Base-by-base conservation (phyloP, 177 flowering plant genomes). In the Vitis hybrid region DNA sequence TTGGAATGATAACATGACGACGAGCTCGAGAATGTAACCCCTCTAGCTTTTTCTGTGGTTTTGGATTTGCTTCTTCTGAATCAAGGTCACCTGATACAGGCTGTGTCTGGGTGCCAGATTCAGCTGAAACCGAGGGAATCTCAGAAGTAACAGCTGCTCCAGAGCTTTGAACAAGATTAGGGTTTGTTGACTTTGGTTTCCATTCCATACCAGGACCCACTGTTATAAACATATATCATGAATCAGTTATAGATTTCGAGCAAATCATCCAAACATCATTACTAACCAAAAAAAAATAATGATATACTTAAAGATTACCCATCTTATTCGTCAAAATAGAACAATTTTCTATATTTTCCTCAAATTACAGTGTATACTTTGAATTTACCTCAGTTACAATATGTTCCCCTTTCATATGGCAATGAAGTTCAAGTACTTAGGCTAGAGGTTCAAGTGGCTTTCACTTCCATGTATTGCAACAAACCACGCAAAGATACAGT, bases 1-100 rank as follows among this genome's bases (percentile, higher is more conserved):
- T 80, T 56, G 98, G 97, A 72, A 93, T 86, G 21, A 93, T 90
- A 62, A 93, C 98, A 84, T 86, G 87, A 57, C 86, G 88, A 61
- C 78, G 71, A 48, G 72, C 83, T 60, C 82, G 83, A 72, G 90
- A 65, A 65, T 82, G 89, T 53, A 87, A 73, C 31, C 83, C 84
- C 68, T 83, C 89, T 31, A 91, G 80, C 80, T 88, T 86, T 77
- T 71, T 80, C 76, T 84, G 89, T 71, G 89, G 72, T 55, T 82
- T 79, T 22, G 73, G 72, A 58, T 83, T 77, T 51, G 79, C 77
- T 66, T 83, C 87, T 68, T 82, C 82, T 51, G 80, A 76, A 69
- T 72, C 72, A 65, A 67, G 66, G 33, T 65, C 76, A 74, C 55
- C 45, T 2, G 75, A 62, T 51, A 65, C 68, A 71, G 81, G 77